Evolutionary conservation across 768 basidiomycete genomes (phyloP), one percentile per base, ranked within the genome.

Genomic region (Leccinum olivaceopallidum): DNA sequence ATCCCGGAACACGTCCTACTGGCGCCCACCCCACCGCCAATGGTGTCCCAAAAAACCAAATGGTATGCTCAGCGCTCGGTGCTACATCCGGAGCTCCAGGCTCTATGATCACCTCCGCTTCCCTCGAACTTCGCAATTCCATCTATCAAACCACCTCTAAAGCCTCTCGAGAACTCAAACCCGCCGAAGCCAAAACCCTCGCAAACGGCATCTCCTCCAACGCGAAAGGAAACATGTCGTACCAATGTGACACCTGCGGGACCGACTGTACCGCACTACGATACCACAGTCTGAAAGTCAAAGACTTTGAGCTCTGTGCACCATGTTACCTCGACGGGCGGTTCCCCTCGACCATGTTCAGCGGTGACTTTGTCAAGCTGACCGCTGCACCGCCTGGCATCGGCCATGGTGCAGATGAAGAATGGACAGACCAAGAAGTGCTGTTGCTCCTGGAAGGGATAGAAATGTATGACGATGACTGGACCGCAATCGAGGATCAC

Each of bases 401-500:
- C 6, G 68, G 74, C 6, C 72, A 74, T 20, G 71, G 80, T 32
- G 76, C 74, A 13, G 81, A 80, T 30, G 87, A 87, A 58, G 86
- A 89, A 58, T 99, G 97, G 97, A 81, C 86, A 2, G 95, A 97
- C 71, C 90, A 95, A 71, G 97, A 99, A 74, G 81, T 89, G 20
- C 75, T 99, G 10, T 76, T 92, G 8, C 80, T 99, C 5, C 81
- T 99, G n/a, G 97, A 99, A 73, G 97, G 89, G 16, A 85, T 99
- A 48, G 97, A 99, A 76, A 97, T 99, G 93, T 94, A 88, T 73
- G 94, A 97, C 65, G 96, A 98, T 69, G 96, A 98, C 69, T 99
- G 96, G 96, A 86, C 86, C 22, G 83, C 85, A 53, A 87, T 98
- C 63, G 90, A 95, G 65, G 92, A 94, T 65, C 95, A 98, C 71